These are phyloP conservation scores for Coemansia sp. DNA, from an alignment of 192 early-diverging fungal genomes.

Conservation along the genomic window DNA sequence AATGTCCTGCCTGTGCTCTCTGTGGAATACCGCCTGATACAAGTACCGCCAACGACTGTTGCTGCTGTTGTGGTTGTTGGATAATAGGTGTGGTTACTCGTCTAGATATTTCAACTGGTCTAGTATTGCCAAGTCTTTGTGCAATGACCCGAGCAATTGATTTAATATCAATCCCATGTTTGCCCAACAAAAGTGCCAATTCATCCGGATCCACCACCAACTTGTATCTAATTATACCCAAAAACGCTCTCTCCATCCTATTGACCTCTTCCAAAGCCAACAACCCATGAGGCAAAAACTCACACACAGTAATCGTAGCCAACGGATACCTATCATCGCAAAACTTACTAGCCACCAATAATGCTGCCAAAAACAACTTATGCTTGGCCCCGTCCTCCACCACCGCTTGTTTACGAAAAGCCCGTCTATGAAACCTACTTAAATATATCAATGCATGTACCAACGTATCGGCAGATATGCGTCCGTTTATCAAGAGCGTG, in stretches of 20 bases:
- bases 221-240: slow-evolving; percentile 45
- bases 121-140: slow-evolving; percentile 14
- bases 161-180: slow-evolving; percentile 48
- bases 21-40: slow-evolving; percentile 17
- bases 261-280: slow-evolving; percentile 37
- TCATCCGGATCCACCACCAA: slow-evolving; percentile 49
- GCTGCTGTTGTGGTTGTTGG: not conserved
- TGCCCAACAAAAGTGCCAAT: slow-evolving; percentile 35
- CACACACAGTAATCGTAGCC: slow-evolving; percentile 38
- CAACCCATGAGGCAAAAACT: slow-evolving; percentile 36
- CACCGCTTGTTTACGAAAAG: slow-evolving; percentile 25
- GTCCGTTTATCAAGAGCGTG: slow-evolving; percentile 47
- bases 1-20: slow-evolving; percentile 42
- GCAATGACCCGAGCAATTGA: slow-evolving; percentile 35
- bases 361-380: slow-evolving; percentile 44
- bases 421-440: slow-evolving; percentile 36
- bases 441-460: slow-evolving; percentile 52
- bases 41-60: not conserved
- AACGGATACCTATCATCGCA: slow-evolving; percentile 52
- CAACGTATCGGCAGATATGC: slow-evolving; percentile 46
- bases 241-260: slow-evolving; percentile 49
- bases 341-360: slow-evolving; percentile 54
- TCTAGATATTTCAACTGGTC: not conserved
- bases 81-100: not conserved
- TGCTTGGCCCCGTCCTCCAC: slow-evolving; percentile 51